A percentile compares a stretch with the other conserved stretches of the same genome.
phyloP scores from a whole-genome alignment of 768 basidiomycete species.

The Leucosporidium yakuticum region DNA sequence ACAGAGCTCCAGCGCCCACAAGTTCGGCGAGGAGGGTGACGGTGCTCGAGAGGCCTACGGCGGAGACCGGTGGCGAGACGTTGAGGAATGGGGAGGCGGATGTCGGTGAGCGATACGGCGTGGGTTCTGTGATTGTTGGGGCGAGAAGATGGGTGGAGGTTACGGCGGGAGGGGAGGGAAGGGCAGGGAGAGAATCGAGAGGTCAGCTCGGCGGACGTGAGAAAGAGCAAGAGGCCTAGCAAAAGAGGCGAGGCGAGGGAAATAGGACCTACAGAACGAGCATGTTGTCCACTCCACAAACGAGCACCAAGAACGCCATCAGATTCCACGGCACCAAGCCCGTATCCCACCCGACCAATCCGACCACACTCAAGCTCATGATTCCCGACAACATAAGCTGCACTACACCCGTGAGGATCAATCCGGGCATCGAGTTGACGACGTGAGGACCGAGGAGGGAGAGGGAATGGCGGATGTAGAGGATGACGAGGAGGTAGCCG shows the following conservation, averaged over 20 bases:
- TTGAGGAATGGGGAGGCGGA: slow-evolving; percentile 82
- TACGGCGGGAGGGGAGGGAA: slow-evolving; percentile 16
- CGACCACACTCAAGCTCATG: slow-evolving; percentile 86
- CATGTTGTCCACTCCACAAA: slow-evolving; percentile 97
- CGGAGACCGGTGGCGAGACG: slow-evolving; percentile 86
- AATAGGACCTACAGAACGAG: slow-evolving; percentile 50
- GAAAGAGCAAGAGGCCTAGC: no score
- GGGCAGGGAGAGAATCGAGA: no score
- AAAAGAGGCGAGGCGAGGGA: no score
- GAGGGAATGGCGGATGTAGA: slow-evolving; percentile 70
- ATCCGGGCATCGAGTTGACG: slow-evolving; percentile 82
- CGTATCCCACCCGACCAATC: slow-evolving; percentile 77
- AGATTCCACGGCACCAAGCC: slow-evolving; percentile 76
- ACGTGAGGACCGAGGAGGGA: slow-evolving; percentile 44
- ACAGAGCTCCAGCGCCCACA: slow-evolving; percentile 69
- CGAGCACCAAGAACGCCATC: slow-evolving; percentile 85
- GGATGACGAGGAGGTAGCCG: slow-evolving; percentile 68
- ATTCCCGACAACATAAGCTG: slow-evolving; percentile 83
- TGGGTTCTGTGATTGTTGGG: slow-evolving; percentile 44
- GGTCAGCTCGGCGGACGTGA: no score
- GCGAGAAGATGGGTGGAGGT: slow-evolving; percentile 40
- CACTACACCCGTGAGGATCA: slow-evolving; percentile 87
- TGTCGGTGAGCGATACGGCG: slow-evolving; percentile 73
- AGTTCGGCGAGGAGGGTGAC: slow-evolving; percentile 87
- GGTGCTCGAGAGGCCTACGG: slow-evolving; percentile 84